Evolutionary conservation across 192 early-diverging fungal species (phyloP), one percentile per base, ranked within the genome.

Genomic region (Podila epigama): DNA sequence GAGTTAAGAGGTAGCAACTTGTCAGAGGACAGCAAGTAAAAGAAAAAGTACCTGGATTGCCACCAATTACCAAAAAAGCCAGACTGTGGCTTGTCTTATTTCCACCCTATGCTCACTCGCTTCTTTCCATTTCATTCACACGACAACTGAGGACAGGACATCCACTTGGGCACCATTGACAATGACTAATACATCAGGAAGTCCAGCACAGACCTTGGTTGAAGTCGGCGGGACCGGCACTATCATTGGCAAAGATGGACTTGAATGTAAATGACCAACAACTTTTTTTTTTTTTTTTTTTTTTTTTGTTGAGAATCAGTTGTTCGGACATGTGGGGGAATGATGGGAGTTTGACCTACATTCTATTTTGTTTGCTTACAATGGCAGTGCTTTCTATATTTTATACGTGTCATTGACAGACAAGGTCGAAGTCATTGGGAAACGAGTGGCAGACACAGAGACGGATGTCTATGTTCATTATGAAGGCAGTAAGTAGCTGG

Each of bases 401-500:
- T 9, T 44, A 27, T n/a, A 56, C 25, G 10, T 4, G 44, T 32
- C 36, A 2, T 39, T 20, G n/a, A 56, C 35, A 77, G 73, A 77
- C 36, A 68, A 35, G 20, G 61, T 77, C 9, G 73, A 77, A n/a
- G 61, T 77, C 48, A 35, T 77, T 15, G 73, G 73, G 13, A 77
- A 77, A 37, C 53, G 73, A 29, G 66, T 77, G 6, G 58, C 52
- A 27, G 73, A 77, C 7, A 58, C 48, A 28, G 73, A 77, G 10
- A 68, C 73, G 32, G 60, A 68, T 39, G 73, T 64, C 1, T 77
- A 77, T 63, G 53, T 77, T 20, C 73, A 77, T 25, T 77, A 77
- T 31, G 73, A 63, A 42, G 66, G 66, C 61, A 77, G 73, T 77
- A 77, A 57, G 72, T 68, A 8, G 44, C 51, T 0, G 1, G n/a